Evolutionary conservation across 768 basidiomycete species (phyloP).

Genomic region (Hirschioporus abietinus): DNA sequence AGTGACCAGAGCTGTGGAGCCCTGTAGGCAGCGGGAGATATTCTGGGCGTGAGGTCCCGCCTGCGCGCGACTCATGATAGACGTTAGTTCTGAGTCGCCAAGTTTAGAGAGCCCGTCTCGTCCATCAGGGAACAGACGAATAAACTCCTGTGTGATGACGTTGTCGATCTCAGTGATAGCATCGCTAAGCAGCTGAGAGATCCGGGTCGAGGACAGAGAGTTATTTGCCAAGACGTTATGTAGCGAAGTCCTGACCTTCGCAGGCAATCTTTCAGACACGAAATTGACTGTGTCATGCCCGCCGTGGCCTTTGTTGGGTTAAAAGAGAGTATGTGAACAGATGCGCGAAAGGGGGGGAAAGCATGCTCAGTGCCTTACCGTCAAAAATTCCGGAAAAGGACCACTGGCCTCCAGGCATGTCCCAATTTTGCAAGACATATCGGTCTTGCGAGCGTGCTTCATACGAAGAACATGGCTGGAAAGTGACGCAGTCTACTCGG

Average conservation of each 20-base stretch:
- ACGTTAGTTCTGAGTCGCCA: slow-evolving; percentile 1
- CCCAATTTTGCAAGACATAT: slow-evolving; percentile 35
- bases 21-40: not conserved
- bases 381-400: slow-evolving; percentile 42
- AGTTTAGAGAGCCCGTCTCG: slow-evolving; percentile 1
- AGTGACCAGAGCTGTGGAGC: slow-evolving; percentile 11
- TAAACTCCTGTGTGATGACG: slow-evolving; percentile 1
- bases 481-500: slow-evolving; percentile 34
- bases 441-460: slow-evolving; percentile 37
- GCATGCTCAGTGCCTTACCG: slow-evolving; percentile 22
- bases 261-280: slow-evolving; percentile 34
- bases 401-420: slow-evolving; percentile 36
- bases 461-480: slow-evolving; percentile 37
- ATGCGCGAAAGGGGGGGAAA: slow-evolving; percentile 16
- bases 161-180: slow-evolving; percentile 3
- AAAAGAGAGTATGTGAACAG: slow-evolving; percentile 11
- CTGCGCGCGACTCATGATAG: not conserved
- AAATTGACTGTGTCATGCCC: slow-evolving; percentile 44
- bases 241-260: slow-evolving; percentile 34
- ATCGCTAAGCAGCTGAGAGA: slow-evolving; percentile 2
- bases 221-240: slow-evolving; percentile 12
- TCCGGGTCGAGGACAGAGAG: not conserved
- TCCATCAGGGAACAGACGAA: not conserved
- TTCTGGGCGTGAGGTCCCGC: not conserved
- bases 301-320: slow-evolving; percentile 34